Base-by-base conservation (phyloP, 2,329 filamentous ascomycete genomes). In the Pseudocercospora eumusae region DNA sequence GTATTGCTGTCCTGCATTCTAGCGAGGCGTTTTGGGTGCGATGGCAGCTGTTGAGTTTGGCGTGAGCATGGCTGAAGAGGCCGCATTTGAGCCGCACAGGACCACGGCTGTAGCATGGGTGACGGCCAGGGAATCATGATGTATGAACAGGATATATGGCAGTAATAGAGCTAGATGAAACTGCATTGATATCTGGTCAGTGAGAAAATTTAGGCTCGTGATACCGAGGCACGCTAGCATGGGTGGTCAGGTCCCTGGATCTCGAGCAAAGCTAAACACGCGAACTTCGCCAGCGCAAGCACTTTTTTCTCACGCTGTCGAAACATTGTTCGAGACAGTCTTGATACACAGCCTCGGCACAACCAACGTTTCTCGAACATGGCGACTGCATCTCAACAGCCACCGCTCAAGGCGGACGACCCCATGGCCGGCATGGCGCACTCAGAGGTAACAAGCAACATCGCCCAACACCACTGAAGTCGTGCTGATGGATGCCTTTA, bases 351-450 rank as follows among this genome's bases (percentile, higher is more conserved):
- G n/a, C n/a, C n/a, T n/a, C n/a, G n/a, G n/a, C n/a, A n/a, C n/a
- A n/a, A n/a, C n/a, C n/a, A n/a, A n/a, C n/a, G n/a, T n/a, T n/a
- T n/a, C n/a, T n/a, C n/a, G n/a, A n/a, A 49, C 27, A 53, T 61
- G 59, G 59, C 59, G 23, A 61, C 47, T 50, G 56, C 61, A 56
- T 60, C 62, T 25, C 47, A 56, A 49, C 60, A 64, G 60, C 58
- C 62, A 8, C 58, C 61, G 27, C 49, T 54, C 50, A 55, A 62
- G 56, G 56, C 56, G 53, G 64, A 68, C 53, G 71, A 73, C 57
- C 66, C 65, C 55, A 83, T 90, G 78, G 87, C 88, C 33, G 67
- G 81, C 71, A 88, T 96, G 85, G 89, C 91, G 76, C 93, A 96
- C 81, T 95, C 93, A 68, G 95, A 99, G 84, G 52, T 40, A 54